Evolutionary conservation across 169 alveolate species (phyloP).

Genomic region (Plasmodium inui): DNA sequence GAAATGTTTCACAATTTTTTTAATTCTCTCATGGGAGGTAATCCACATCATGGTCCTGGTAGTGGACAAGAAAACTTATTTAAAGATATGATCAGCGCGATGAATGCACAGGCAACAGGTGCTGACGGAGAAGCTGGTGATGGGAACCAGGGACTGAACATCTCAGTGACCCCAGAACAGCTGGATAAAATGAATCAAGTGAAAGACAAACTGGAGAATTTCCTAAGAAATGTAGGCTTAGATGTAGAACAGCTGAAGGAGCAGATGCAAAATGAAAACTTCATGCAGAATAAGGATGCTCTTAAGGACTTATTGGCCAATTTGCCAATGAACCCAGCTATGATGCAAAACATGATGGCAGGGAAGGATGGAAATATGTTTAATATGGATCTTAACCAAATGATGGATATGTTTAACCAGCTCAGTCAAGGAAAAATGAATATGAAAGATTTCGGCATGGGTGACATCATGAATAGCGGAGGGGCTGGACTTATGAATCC

Average conservation of each 20-base stretch:
- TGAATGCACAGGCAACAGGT: background rate
- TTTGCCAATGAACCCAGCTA: background rate
- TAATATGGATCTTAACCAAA: background rate
- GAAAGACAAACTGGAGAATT: slow-evolving; percentile 23
- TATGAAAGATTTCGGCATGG: background rate
- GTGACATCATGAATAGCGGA: background rate
- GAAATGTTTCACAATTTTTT: slow-evolving; percentile 3
- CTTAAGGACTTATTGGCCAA: background rate
- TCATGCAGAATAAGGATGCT: slow-evolving; percentile 16
- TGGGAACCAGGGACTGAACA: background rate
- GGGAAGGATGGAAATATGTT: slow-evolving; percentile 1
- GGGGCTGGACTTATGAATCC: background rate
- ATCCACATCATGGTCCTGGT: background rate
- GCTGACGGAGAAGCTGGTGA: background rate
- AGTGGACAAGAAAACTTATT: background rate
- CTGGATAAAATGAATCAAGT: slow-evolving; percentile 3
- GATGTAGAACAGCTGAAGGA: slow-evolving; percentile 45
- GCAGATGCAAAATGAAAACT: background rate
- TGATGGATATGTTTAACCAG: slow-evolving; percentile 19
- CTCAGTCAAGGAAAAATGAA: background rate
- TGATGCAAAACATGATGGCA: slow-evolving; percentile 7
- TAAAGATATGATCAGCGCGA: slow-evolving; percentile 20
- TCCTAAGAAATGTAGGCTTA: slow-evolving; percentile 21
- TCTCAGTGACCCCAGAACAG: background rate
- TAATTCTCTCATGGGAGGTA: slow-evolving; percentile 17